Percentiles rank a stretch among this genome's conserved stretches.
phyloP scores from a whole-genome alignment of 2,329 filamentous ascomycete species.

The Huntiella moniliformis region DNA sequence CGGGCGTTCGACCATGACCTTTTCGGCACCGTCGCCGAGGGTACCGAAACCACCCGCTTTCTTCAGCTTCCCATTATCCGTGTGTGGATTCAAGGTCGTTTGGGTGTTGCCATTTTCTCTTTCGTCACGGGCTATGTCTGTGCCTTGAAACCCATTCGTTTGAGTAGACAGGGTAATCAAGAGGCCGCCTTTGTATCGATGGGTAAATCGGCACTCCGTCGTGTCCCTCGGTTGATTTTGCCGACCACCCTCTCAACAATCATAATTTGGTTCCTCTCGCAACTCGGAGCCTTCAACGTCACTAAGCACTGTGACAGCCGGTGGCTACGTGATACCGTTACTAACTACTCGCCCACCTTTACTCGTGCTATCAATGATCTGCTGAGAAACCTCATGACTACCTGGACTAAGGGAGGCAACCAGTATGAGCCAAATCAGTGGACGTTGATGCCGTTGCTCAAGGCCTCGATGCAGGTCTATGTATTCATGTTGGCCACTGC shows the following conservation, averaged over 20 bases:
- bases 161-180: slow-evolving; percentile 33
- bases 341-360: slow-evolving; percentile 26
- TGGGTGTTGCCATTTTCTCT: slow-evolving; percentile 48
- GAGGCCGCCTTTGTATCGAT: slow-evolving; percentile 34
- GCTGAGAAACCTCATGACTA: slow-evolving; percentile 26
- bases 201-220: slow-evolving; percentile 37
- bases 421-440: slow-evolving; percentile 39
- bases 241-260: slow-evolving; percentile 37
- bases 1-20: slow-evolving; percentile 31
- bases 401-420: slow-evolving; percentile 32
- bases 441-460: slow-evolving; percentile 36
- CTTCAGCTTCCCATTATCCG: slow-evolving; percentile 41
- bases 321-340: slow-evolving; percentile 23
- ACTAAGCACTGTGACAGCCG: slow-evolving; percentile 23
- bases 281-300: slow-evolving; percentile 37
- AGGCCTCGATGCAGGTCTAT: slow-evolving; percentile 36
- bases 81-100: slow-evolving; percentile 39
- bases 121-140: slow-evolving; percentile 47
- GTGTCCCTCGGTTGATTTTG: slow-evolving; percentile 37
- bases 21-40: slow-evolving; percentile 27
- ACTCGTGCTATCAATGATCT: slow-evolving; percentile 16
- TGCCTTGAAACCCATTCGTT: slow-evolving; percentile 39
- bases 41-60: slow-evolving; percentile 26
- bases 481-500: slow-evolving; percentile 31
- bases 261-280: slow-evolving; percentile 32